Percentiles rank a stretch among this genome's conserved stretches.
Evolutionary conservation across 148 eudicot species (phyloP).

Genomic region (Cornus suecica): DNA sequence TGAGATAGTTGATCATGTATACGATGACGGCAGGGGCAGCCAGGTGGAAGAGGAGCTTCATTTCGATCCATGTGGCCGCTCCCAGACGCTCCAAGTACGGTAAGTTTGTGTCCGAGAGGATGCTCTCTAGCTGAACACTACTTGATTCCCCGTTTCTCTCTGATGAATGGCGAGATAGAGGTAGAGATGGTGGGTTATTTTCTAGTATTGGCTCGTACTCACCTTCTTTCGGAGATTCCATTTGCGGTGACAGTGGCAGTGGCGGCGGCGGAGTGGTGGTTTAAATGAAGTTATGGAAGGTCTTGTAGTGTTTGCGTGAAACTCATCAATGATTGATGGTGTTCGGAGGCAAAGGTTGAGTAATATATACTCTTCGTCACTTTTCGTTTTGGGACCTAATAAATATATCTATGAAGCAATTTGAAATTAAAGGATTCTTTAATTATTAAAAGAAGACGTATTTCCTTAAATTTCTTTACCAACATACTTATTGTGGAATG

Average conservation of each 20-base stretch:
- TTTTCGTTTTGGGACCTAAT: too few species aligned
- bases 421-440: too few species aligned
- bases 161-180: background rate
- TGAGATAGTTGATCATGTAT: conserved; percentile 24
- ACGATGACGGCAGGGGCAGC: conserved; percentile 20
- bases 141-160: background rate
- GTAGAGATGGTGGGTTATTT: background rate
- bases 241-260: background rate
- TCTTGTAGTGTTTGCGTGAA: too few species aligned
- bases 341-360: too few species aligned
- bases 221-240: background rate
- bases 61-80: conserved; percentile 14
- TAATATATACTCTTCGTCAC: too few species aligned
- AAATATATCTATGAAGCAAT: too few species aligned
- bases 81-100: conserved; percentile 4
- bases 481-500: too few species aligned
- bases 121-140: conserved; percentile 6
- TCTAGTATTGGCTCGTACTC: background rate
- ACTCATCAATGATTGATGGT: too few species aligned
- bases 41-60: conserved; percentile 11
- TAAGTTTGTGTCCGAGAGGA: background rate
- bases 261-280: background rate
- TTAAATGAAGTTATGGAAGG: too few species aligned
- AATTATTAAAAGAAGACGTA: too few species aligned
- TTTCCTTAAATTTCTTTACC: too few species aligned